phyloP scores from a whole-genome alignment of 1,139 yeast genomes.

The Hyphopichia burtonii region DNA sequence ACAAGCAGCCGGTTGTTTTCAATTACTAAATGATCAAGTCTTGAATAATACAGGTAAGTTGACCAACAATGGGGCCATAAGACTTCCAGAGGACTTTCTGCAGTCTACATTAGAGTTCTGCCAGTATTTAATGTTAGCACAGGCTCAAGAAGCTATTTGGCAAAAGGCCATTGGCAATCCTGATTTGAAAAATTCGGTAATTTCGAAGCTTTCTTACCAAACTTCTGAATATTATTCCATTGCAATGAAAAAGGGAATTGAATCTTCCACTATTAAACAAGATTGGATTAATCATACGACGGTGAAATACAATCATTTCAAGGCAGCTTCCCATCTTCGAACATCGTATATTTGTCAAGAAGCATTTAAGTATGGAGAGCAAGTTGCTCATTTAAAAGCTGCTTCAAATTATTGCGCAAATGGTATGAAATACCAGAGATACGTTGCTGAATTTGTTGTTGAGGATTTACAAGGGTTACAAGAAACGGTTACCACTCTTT shows the following conservation, averaged over 20 bases:
- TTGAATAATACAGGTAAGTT: conserved; percentile 3
- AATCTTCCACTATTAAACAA: conserved; percentile 51
- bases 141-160: conserved; percentile 89
- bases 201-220: conserved; percentile 65
- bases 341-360: conserved; percentile 51
- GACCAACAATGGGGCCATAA: conserved; percentile 3
- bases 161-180: conserved; percentile 56
- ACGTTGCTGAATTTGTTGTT: conserved; percentile 42
- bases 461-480: conserved; percentile 50
- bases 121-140: conserved; percentile 61
- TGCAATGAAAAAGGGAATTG: conserved; percentile 45
- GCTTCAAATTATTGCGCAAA: conserved; percentile 32
- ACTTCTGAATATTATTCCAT: conserved; percentile 56
- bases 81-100: conserved; percentile 23
- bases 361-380: conserved; percentile 62
- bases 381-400: conserved; percentile 54
- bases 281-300: conserved; percentile 66
- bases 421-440: conserved; percentile 41
- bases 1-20: conserved; percentile 68
- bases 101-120: conserved; percentile 27
- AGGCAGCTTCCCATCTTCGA: conserved; percentile 69
- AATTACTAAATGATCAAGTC: conserved; percentile 25
- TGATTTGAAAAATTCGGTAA: conserved; percentile 56
- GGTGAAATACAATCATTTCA: conserved; percentile 62
- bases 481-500: conserved; percentile 40